Conservation (phyloP, 768 basidiomycete genomes). For the Leccinum rimulosum region DNA sequence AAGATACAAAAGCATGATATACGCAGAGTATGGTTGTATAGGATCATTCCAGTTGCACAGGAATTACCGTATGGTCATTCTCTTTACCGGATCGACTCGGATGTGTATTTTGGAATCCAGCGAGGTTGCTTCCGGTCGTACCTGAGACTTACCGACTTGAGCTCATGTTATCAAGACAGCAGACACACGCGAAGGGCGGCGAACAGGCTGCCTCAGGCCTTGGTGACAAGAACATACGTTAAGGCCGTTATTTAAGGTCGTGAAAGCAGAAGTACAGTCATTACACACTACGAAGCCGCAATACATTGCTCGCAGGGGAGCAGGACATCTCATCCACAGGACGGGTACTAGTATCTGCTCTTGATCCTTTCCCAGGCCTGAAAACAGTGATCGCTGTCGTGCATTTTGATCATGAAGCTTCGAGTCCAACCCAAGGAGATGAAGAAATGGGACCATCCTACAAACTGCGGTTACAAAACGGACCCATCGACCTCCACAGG, state of each 20-base stretch:
- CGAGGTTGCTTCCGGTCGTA: not conserved
- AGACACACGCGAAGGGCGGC: not conserved
- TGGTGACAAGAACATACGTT: not conserved
- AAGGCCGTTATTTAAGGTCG: too few relatives aligned
- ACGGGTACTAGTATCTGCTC: not conserved
- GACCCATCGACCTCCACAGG: too few relatives aligned
- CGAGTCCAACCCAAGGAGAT: too few relatives aligned
- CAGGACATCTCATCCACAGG: not conserved
- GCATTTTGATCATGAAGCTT: too few relatives aligned
- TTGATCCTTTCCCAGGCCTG: too few relatives aligned
- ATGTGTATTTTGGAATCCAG: not conserved
- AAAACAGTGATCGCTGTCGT: too few relatives aligned
- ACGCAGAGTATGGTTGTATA: too few relatives aligned
- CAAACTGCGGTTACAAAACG: too few relatives aligned
- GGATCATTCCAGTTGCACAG: not conserved
- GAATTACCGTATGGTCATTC: not conserved
- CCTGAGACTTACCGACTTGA: not conserved
- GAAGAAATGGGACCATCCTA: too few relatives aligned
- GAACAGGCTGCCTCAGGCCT: not conserved
- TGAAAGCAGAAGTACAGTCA: too few relatives aligned
- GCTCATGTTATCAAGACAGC: not conserved
- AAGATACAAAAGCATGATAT: too few relatives aligned
- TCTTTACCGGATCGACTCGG: not conserved
- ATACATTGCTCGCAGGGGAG: too few relatives aligned
- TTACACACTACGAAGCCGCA: not conserved